Evolutionary conservation across 1,139 yeast species (phyloP), one percentile per base, ranked within the genome.

Genomic region (Candida tetrigidarum): DNA sequence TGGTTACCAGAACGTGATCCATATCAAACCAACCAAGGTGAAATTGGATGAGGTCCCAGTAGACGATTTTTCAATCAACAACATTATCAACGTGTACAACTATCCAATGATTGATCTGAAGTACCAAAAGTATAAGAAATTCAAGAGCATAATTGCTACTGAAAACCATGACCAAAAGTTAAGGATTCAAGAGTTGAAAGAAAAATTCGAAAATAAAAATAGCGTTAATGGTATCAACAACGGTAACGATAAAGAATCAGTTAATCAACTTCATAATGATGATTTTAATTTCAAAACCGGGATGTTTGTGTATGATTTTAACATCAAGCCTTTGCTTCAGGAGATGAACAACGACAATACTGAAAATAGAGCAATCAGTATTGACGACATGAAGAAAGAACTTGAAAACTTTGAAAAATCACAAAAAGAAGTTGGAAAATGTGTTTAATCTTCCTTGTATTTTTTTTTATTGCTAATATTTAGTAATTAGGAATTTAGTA

Each of bases 11-110:
- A 33, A 29, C 8, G 41, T 36, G 4, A 41, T 66, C 0, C 59
- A 54, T 16, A 39, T 68, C 1, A 44, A 52, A n/a, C 64, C 68
- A 1, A 39, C 43, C 4, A 67, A 68, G 45, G 34, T 60, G 9
- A 45, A 54, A 5, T 48, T 60, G n/a, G 47, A 55, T 16, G 74
- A 68, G 45, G 46, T 42, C 2, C 61, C 60, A 54, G 44, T 66
- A 1, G 50, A 54, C 1, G 52, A 51, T 28, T 63, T 63, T 34
- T 47, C 55, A 23, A 45, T 46, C 2, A 45, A 52, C 2, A 54
- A 54, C 10, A 50, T 52, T 15, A 57, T 63, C 15, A 55, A 54
- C 14, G 49, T 59, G 6, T 50, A 56, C 29, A 58, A 62, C 39
- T 66, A 59, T 41, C 71, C 72, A 1, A 41, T 57, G 3, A 50